Conservation (phyloP, 2,329 filamentous ascomycete genomes). For the Colletotrichum theobromicola region DNA sequence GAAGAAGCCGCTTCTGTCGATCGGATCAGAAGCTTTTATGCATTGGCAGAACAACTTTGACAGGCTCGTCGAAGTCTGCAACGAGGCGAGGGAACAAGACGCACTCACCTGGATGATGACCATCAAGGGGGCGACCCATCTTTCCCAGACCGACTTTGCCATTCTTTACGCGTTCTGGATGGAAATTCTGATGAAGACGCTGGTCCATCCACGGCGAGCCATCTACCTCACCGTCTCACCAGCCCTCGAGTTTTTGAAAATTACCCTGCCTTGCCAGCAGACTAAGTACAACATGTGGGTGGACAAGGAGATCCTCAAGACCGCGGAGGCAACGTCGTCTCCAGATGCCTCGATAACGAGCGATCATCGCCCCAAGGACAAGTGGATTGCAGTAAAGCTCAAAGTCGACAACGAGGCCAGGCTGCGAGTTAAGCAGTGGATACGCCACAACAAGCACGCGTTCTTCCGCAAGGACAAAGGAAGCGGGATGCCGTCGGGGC, state of each 20-base stretch:
- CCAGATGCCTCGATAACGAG: constrained; percentile 50
- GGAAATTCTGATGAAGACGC: constrained; percentile 64
- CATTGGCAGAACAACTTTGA: constrained; percentile 71
- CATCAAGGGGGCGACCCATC: constrained; percentile 65
- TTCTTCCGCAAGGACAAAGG: constrained; percentile 30
- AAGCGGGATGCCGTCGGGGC: constrained; percentile 31
- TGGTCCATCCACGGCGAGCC: constrained; percentile 66
- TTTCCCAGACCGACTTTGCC: constrained; percentile 71
- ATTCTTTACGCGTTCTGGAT: constrained; percentile 66
- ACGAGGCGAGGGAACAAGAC: constrained; percentile 56
- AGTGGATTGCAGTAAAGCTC: constrained; percentile 62
- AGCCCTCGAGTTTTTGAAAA: constrained; percentile 65
- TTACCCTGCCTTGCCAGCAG: constrained; percentile 53
- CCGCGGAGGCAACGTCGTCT: constrained; percentile 27
- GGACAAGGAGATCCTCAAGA: constrained; percentile 56
- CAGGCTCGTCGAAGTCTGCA: constrained; percentile 59
- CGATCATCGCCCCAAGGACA: constrained; percentile 60
- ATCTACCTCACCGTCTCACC: constrained; percentile 68
- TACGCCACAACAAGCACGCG: constrained; percentile 39
- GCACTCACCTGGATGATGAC: constrained; percentile 55
- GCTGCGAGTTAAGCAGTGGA: constrained; percentile 49
- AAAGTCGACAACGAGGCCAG: constrained; percentile 64
- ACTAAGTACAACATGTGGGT: constrained; percentile 56
- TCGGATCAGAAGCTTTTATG: constrained; percentile 74
- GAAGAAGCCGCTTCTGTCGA: constrained; percentile 62